A percentile compares a stretch with the other conserved stretches of the same genome.
Evolutionary conservation across 2,329 filamentous ascomycete species (phyloP).

Genomic region (Hymenoscyphus repandus): DNA sequence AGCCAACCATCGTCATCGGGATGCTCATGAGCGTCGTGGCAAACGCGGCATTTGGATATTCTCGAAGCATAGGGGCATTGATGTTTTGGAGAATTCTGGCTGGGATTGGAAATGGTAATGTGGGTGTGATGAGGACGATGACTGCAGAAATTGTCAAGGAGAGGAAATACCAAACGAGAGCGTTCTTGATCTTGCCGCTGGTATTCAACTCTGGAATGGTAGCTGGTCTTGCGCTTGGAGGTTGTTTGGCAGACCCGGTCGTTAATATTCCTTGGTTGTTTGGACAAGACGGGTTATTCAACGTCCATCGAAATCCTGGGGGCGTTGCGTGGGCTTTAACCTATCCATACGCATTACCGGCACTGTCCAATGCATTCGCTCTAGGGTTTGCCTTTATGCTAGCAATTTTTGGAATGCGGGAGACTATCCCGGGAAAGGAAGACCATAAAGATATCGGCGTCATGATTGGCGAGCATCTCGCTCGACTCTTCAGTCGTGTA

Average conservation of each 20-base stretch:
- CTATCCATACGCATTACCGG: conserved; percentile 40
- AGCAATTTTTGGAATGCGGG: conserved; percentile 31
- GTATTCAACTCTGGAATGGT: conserved; percentile 55
- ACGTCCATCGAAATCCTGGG: conserved; percentile 27
- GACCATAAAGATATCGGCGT: conserved; percentile 23
- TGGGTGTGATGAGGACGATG: conserved; percentile 70
- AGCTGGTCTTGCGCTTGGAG: conserved; percentile 30
- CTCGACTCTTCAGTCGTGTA: conserved; percentile 9
- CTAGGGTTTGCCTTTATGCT: conserved; percentile 30
- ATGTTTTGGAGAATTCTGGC: conserved; percentile 63
- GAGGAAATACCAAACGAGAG: conserved; percentile 63
- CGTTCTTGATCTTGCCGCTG: conserved; percentile 43
- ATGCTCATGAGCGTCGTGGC: conserved; percentile 51
- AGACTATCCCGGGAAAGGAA: conserved; percentile 33
- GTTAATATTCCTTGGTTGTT: conserved; percentile 36
- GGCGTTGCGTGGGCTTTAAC: conserved; percentile 36
- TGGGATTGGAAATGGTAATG: conserved; percentile 70
- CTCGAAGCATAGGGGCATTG: conserved; percentile 54
- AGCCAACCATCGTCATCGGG: conserved; percentile 73
- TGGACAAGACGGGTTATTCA: conserved; percentile 34
- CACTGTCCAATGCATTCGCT: conserved; percentile 31
- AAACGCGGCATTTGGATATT: conserved; percentile 63
- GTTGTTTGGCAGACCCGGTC: conserved; percentile 38
- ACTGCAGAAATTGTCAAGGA: conserved; percentile 66
- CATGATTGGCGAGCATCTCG: conserved; percentile 14